A percentile compares a stretch with the other conserved stretches of the same genome.
These are phyloP conservation scores for Wickerhamiella infanticola DNA, from an alignment of 1,139 yeast genomes.

Conservation along the genomic window DNA sequence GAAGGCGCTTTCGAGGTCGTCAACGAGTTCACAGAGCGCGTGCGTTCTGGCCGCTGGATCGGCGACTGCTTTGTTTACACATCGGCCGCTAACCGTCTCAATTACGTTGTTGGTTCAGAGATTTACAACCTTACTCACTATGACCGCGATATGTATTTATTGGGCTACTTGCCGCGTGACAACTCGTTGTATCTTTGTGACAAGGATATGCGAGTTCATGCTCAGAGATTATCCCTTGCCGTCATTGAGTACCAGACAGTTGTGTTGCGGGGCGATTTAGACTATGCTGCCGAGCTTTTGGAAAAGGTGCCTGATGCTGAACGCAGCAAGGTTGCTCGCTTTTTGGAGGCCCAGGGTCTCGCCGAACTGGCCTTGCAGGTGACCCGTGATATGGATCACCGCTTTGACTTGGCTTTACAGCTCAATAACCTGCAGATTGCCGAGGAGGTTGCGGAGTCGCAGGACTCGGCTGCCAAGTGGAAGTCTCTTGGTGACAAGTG, in stretches of 20 bases:
- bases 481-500: constrained; percentile 83
- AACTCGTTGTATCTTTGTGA: constrained; percentile 81
- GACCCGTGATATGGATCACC: constrained; percentile 74
- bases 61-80: constrained; percentile 95
- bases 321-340: constrained; percentile 69
- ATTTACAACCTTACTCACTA: constrained; percentile 86
- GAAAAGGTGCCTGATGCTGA: constrained; percentile 56
- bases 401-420: constrained; percentile 63
- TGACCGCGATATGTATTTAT: constrained; percentile 70
- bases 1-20: constrained; percentile 68
- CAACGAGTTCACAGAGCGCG: constrained; percentile 57
- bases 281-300: constrained; percentile 45
- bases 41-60: constrained; percentile 85
- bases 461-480: constrained; percentile 53
- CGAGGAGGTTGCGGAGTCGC: constrained; percentile 42
- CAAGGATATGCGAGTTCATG: constrained; percentile 68
- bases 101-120: constrained; percentile 90
- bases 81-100: constrained; percentile 69
- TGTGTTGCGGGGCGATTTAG: constrained; percentile 85
- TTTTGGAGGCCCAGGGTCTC: constrained; percentile 84
- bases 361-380: constrained; percentile 67
- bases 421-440: constrained; percentile 61
- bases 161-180: constrained; percentile 85
- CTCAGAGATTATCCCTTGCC: constrained; percentile 69
- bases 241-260: constrained; percentile 92